Conservation (phyloP, 2,329 filamentous ascomycete species). For the Knufia petricola region DNA sequence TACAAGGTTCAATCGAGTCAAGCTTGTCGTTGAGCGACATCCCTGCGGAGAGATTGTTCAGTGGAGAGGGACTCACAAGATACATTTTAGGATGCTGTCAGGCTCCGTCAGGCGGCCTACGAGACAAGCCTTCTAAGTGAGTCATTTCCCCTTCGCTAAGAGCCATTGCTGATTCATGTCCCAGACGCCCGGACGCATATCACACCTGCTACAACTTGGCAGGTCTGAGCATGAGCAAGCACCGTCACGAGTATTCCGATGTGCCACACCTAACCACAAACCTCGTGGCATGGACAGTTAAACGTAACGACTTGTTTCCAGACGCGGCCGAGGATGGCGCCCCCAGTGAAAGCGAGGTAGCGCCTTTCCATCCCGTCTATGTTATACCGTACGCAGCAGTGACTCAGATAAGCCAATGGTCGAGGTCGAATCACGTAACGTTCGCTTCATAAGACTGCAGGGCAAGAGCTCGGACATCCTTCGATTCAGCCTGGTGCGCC, state of each 20-base stretch:
- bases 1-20: constrained; percentile 44
- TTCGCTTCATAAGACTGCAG: constrained; percentile 27
- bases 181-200: constrained; percentile 71
- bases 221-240: constrained; percentile 72
- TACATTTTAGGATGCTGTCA: constrained; percentile 91
- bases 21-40: constrained; percentile 9
- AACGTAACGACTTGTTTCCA: constrained; percentile 19
- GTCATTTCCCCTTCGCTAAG: constrained; percentile 28
- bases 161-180: constrained; percentile 17
- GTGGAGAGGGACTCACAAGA: constrained; percentile 70
- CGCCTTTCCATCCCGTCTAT: constrained; percentile 70
- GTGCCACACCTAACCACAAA: constrained; percentile 26
- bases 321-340: constrained; percentile 38
- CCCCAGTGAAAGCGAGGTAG: constrained; percentile 27
- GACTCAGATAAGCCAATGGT: constrained; percentile 56
- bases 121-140: constrained; percentile 88
- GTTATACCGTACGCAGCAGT: constrained; percentile 66
- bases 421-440: constrained; percentile 49
- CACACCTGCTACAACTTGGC: constrained; percentile 88
- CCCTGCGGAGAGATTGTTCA: constrained; percentile 47
- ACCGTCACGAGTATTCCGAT: constrained; percentile 42
- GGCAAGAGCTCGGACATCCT: too few relatives aligned
- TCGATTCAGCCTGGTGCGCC: too few relatives aligned
- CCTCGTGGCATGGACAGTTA: constrained; percentile 31
- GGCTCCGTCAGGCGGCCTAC: constrained; percentile 64